Base-by-base conservation (phyloP, 2,329 filamentous ascomycete genomes). In the Neonectria sp. region DNA sequence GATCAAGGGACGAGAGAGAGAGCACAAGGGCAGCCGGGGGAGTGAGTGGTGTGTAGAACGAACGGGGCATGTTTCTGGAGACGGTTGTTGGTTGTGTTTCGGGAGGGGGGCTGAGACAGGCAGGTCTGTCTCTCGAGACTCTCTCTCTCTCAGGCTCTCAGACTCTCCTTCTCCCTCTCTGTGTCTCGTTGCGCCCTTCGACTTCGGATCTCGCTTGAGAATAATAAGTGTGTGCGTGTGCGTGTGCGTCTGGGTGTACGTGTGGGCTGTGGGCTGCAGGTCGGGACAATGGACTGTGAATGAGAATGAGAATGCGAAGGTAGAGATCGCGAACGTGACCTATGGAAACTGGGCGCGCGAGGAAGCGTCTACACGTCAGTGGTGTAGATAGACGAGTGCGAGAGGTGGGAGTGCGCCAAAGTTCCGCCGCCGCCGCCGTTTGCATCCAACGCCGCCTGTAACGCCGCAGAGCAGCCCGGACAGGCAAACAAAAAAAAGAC, bases 31-130 rank as follows among this genome's bases (percentile, higher is more conserved):
- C 35, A 15, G 15, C n/a, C 21, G 17, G 21, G 33, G 37, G 53
- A 45, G 51, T 37, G 43, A 35, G 24, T 29, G 55, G 40, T 35
- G 33, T 15, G 37, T 35, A 27, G 15, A 31, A 27, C 13, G 48
- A 55, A 40, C 13, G 70, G 61, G 68, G 62, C 67, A 75, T 76
- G 71, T 64, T 67, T 69, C 65, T 69, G 59, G 45, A 60, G 55
- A 43, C 25, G 57, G 71, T 73, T 69, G 75, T 79, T 78, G 78
- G 77, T 64, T 73, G 71, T 75, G 72, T 76, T 78, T 78, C 75
- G 68, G 65, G 72, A 73, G 74, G 68, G 65, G 68, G 72, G 74
- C 74, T 79, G 76, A 79, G 78, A 79, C 77, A 78, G 60, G 62
- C 65, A 72, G 62, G 57, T 65, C 43, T 37, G 24, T 21, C 37